phyloP scores from a whole-genome alignment of 257 asterid genomes.

The Mitragyna speciosa region DNA sequence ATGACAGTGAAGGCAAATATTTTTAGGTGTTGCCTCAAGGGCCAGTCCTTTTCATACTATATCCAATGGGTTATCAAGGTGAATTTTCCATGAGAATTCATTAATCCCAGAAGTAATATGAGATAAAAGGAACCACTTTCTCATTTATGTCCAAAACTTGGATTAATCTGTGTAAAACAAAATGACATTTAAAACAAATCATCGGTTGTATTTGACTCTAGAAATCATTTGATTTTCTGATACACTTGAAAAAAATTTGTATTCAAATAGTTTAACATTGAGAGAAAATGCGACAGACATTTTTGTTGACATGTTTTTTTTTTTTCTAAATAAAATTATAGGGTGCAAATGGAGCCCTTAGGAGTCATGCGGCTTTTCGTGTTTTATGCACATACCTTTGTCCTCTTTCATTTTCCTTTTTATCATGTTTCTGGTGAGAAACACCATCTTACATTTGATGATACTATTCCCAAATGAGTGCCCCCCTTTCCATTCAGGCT shows the following conservation, averaged over 20 bases:
- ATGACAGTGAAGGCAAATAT: constrained; percentile 62
- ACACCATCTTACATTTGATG: neutral
- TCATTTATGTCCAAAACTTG: neutral
- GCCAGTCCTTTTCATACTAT: constrained; percentile 49
- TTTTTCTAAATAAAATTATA: too few relatives aligned
- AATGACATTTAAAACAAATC: neutral
- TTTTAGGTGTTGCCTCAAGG: constrained; percentile 68
- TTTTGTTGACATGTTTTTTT: neutral
- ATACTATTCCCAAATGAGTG: neutral
- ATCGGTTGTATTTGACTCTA: neutral
- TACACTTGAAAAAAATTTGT: too few relatives aligned
- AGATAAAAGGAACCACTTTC: too few relatives aligned
- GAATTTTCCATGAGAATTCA: constrained; percentile 18
- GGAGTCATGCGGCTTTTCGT: neutral
- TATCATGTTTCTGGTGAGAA: neutral
- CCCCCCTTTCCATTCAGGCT: neutral
- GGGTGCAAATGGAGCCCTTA: neutral
- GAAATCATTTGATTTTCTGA: neutral
- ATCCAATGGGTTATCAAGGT: constrained; percentile 70
- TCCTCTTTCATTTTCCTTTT: neutral
- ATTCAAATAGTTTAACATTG: too few relatives aligned
- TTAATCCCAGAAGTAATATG: constrained; percentile 1
- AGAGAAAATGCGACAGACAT: neutral
- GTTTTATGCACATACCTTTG: neutral
- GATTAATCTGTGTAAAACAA: neutral